These are phyloP conservation scores for Pseudozyma pruni DNA, from an alignment of 1,284 basidiomycete species.

Conservation along the genomic window DNA sequence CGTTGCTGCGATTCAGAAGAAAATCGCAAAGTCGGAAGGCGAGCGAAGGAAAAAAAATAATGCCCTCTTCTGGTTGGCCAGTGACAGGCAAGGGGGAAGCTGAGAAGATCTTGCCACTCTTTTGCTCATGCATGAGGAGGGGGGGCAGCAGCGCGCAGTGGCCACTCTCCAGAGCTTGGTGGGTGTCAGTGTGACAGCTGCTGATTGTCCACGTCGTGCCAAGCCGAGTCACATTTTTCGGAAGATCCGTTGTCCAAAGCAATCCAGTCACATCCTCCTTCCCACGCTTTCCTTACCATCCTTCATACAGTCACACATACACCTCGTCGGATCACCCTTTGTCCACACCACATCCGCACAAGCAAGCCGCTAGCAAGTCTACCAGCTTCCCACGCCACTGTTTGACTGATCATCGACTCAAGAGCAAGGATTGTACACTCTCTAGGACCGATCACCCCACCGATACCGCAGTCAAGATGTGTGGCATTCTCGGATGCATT, in stretches of 20 bases:
- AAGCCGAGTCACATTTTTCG: no score
- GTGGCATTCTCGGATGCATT: constrained; percentile 66
- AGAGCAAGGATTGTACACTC: neutral
- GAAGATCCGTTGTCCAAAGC: no score
- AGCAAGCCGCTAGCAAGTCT: neutral
- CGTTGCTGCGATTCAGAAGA: neutral
- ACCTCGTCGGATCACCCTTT: neutral
- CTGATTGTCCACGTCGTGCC: no score
- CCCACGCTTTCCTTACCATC: neutral
- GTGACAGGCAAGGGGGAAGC: no score
- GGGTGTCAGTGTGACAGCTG: no score
- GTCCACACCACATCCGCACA: neutral
- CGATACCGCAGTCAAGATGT: no score
- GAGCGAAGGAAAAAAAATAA: no score
- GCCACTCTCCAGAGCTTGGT: no score
- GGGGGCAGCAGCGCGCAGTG: no score
- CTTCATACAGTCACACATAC: neutral
- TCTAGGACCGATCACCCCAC: no score
- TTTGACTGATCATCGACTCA: neutral
- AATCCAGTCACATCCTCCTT: neutral
- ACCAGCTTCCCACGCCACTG: no score
- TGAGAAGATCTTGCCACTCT: neutral
- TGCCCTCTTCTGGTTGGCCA: neutral
- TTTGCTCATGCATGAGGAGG: neutral
- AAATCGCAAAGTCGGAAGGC: no score